A percentile compares a stretch with the other conserved stretches of the same genome.
Conservation (phyloP, 495 filamentous ascomycete genomes). For the Penicillium roqueforti region DNA sequence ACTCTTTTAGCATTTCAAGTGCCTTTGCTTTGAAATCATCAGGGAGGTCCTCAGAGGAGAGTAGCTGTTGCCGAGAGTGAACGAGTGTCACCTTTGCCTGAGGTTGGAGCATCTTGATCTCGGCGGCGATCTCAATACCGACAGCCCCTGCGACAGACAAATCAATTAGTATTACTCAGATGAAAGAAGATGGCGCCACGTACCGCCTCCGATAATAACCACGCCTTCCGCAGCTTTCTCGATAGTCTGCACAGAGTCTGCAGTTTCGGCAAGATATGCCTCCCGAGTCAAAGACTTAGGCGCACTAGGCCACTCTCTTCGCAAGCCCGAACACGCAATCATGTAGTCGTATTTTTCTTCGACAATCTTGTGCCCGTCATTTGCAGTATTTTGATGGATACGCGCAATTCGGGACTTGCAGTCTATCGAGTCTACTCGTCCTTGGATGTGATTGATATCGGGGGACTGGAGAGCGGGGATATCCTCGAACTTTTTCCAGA, state of each 20-base stretch:
- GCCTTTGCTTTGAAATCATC: slow-evolving; percentile 51
- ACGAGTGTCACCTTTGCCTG: slow-evolving; percentile 50
- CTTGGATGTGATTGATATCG: background rate
- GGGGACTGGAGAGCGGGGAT: slow-evolving; percentile 3
- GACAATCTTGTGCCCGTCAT: slow-evolving; percentile 19
- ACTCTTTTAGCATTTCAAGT: slow-evolving; percentile 41
- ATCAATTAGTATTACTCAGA: slow-evolving; percentile 3
- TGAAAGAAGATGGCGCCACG: background rate
- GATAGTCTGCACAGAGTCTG: slow-evolving; percentile 1
- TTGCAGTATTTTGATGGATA: background rate
- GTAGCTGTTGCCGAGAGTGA: slow-evolving; percentile 53
- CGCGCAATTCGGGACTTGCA: background rate
- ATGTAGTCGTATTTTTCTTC: slow-evolving; percentile 53
- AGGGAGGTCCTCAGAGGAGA: slow-evolving; percentile 57
- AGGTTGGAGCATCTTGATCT: slow-evolving; percentile 51
- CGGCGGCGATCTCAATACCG: slow-evolving; percentile 60
- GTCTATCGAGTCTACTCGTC: slow-evolving; percentile 1
- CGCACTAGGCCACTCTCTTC: slow-evolving; percentile 53
- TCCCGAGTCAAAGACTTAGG: slow-evolving; percentile 46
- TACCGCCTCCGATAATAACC: slow-evolving; percentile 38
- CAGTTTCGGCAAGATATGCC: slow-evolving; percentile 49
- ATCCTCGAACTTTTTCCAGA: slow-evolving; percentile 6
- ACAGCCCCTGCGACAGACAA: slow-evolving; percentile 45
- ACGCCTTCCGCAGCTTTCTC: slow-evolving; percentile 31
- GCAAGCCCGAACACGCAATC: slow-evolving; percentile 51